phyloP scores from a whole-genome alignment of 805 yeast genomes.

The Yarrowia sp. region DNA sequence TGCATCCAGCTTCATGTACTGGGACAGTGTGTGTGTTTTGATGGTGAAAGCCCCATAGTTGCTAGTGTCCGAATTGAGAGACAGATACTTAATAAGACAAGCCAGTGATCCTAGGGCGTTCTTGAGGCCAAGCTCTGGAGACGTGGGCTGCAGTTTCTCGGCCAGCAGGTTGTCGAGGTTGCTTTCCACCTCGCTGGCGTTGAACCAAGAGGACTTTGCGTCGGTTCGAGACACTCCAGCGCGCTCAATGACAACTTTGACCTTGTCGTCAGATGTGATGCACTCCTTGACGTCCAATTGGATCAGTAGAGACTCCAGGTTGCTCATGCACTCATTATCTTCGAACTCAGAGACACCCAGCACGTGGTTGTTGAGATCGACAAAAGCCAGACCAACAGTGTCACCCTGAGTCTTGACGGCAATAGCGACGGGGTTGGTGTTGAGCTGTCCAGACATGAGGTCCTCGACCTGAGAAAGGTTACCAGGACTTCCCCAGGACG shows the following conservation, averaged over 20 bases:
- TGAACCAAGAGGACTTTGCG: constrained; percentile 63
- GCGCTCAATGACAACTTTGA: constrained; percentile 74
- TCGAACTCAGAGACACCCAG: constrained; percentile 79
- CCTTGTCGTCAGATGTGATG: constrained; percentile 64
- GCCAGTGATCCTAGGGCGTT: constrained; percentile 67
- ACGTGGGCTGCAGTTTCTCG: constrained; percentile 39
- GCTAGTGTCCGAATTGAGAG: constrained; percentile 63
- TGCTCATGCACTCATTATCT: constrained; percentile 87
- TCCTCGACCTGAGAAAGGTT: constrained; percentile 81
- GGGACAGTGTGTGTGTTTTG: constrained; percentile 71
- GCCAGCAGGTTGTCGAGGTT: constrained; percentile 69
- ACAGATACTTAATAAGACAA: constrained; percentile 74
- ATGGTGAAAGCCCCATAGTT: constrained; percentile 62
- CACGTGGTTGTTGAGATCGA: constrained; percentile 71
- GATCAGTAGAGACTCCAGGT: constrained; percentile 82
- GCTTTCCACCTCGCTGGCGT: constrained; percentile 72
- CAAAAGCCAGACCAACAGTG: constrained; percentile 77
- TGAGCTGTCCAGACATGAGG: constrained; percentile 58
- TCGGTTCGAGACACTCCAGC: constrained; percentile 77
- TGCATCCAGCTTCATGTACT: constrained; percentile 88
- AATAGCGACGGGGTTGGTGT: constrained; percentile 61
- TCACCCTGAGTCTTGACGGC: constrained; percentile 55
- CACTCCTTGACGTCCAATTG: constrained; percentile 92
- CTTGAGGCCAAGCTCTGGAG: constrained; percentile 52
- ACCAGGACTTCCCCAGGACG: constrained; percentile 82